These are phyloP conservation scores for Mortierella sp. DNA, from an alignment of 371 early-diverging fungal species.

Conservation along the genomic window DNA sequence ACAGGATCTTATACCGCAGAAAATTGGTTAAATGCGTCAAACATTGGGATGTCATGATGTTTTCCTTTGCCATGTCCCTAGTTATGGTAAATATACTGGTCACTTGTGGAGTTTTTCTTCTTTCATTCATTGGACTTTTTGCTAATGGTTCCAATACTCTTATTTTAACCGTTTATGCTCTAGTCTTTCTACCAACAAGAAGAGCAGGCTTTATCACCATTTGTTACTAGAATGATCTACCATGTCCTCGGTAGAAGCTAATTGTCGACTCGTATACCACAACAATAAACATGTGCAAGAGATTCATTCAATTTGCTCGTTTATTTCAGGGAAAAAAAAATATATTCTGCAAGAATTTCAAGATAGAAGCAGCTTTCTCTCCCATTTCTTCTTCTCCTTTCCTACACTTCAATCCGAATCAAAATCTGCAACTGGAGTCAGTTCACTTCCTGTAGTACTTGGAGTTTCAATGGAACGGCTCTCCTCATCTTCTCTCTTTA, in stretches of 20 bases:
- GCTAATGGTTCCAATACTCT: too few species aligned
- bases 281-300: too few species aligned
- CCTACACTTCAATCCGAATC: neutral
- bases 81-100: conserved; percentile 64
- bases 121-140: too few species aligned
- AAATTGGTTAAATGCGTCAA: conserved; percentile 69
- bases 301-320: too few species aligned
- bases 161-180: neutral
- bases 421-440: conserved; percentile 12
- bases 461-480: neutral
- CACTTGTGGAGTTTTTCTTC: too few species aligned
- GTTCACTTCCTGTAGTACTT: conserved; percentile 10
- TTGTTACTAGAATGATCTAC: conserved; percentile 69
- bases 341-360: too few species aligned
- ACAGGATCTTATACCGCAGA: conserved; percentile 70
- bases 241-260: conserved; percentile 70
- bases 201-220: conserved; percentile 69
- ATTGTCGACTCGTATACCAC: too few species aligned
- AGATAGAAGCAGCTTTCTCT: too few species aligned
- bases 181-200: conserved; percentile 77
- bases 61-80: conserved; percentile 70
- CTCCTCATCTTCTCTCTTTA: neutral
- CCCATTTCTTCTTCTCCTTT: neutral
- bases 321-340: too few species aligned
- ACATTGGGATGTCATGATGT: conserved; percentile 73